Base-by-base conservation (phyloP, 2,329 filamentous ascomycete genomes). In the Paecilomyces dactylethromorphus region DNA sequence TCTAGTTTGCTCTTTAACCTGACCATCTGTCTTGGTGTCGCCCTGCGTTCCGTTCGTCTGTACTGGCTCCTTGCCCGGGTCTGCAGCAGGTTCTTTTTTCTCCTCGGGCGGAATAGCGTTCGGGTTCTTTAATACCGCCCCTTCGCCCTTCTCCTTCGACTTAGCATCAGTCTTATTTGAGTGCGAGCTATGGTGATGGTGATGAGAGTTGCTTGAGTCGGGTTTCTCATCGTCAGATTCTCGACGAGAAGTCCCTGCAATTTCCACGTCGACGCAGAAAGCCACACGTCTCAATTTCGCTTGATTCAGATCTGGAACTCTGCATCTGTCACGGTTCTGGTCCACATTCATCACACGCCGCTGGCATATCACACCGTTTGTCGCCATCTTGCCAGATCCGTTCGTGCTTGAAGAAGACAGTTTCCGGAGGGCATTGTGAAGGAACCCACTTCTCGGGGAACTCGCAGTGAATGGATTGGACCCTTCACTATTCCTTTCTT, bases 211-310 rank as follows among this genome's bases (percentile, higher is more conserved):
- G 57, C 62, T 72, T 24, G 68, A 65, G 62, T 70, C 76, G 58
- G 67, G 68, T 56, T 73, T 74, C n/a, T 81, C 76, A 15, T 78
- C 76, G 10, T 81, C 73, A 15, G 80, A 80, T 2, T 94, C 90
- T 65, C 95, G 94, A 65, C 85, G 87, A 24, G 92, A 91, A 69
- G 91, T 87, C 0, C 92, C 91, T 2, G 93, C 93, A 69, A 99
- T 96, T 73, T 99, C 94, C 3, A 99, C 92, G 69, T 99, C 94
- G 2, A 99, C 94, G 66, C 91, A 96, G 69, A 99, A 99, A 0
- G 93, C 90, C 0, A 99, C 94, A 56, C 92, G 86, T 57, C 91
- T 85, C 60, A 99, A 75, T 71, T 94, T 96, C 54, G 85, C 84
- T 67, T 88, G 85, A 64, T 92, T 87, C 53, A 99, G 79, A 64